These are phyloP conservation scores for Ceratocystis destructans DNA, from an alignment of 2,329 filamentous ascomycete species.

Conservation along the genomic window DNA sequence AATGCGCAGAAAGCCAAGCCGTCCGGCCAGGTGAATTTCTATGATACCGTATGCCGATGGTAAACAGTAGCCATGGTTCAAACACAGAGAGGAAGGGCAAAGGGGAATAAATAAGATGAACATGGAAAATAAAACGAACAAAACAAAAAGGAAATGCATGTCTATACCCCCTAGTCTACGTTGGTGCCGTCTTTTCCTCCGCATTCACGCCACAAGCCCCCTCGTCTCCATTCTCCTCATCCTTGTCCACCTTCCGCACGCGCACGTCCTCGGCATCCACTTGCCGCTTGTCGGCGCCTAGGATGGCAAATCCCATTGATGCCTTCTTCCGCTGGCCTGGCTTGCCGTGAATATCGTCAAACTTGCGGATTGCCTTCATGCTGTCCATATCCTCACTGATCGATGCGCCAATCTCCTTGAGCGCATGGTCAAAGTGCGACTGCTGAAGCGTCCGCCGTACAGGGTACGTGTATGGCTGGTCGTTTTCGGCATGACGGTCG, in stretches of 20 bases:
- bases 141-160: neutral
- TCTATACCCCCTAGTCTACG: neutral
- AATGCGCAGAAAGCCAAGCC: no score
- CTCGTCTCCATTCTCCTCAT: neutral
- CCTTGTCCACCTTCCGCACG: constrained; percentile 26
- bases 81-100: no score
- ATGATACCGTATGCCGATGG: no score
- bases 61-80: no score
- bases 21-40: no score
- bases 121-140: neutral
- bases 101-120: no score
- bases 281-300: constrained; percentile 28
- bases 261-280: constrained; percentile 33
- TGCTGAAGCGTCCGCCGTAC: constrained; percentile 35
- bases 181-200: neutral
- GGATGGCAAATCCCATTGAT: constrained; percentile 43
- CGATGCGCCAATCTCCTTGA: constrained; percentile 80
- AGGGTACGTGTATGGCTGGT: constrained; percentile 10
- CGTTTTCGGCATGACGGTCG: constrained; percentile 26
- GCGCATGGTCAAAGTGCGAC: constrained; percentile 70
- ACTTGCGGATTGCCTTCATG: constrained; percentile 76
- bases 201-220: neutral
- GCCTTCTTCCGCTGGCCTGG: constrained; percentile 48
- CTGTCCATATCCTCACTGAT: constrained; percentile 89
- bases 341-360: constrained; percentile 68